Evolutionary conservation across 805 yeast genomes (phyloP).

Genomic region (Pichia nanzhaoensis): DNA sequence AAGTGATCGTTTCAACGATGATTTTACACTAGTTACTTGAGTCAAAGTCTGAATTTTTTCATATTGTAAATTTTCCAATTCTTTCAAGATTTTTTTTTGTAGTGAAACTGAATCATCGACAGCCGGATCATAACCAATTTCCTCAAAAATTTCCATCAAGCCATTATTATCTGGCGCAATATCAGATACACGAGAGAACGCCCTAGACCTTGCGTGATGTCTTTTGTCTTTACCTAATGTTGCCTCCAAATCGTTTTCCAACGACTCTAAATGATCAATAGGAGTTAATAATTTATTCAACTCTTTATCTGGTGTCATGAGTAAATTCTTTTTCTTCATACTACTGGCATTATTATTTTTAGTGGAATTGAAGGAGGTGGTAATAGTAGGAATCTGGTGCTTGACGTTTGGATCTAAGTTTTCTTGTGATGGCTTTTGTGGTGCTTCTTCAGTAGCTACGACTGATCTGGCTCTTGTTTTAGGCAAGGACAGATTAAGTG

Average conservation of each 20-base stretch:
- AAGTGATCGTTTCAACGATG: constrained; percentile 37
- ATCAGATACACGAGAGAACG: constrained; percentile 25
- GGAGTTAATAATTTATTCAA: not conserved
- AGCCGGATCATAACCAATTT: constrained; percentile 63
- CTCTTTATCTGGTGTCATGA: constrained; percentile 14
- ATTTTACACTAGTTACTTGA: constrained; percentile 33
- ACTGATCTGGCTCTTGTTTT: constrained; percentile 2
- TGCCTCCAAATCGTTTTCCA: constrained; percentile 5
- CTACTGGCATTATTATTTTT: not conserved
- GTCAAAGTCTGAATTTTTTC: constrained; percentile 52
- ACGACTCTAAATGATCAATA: constrained; percentile 4
- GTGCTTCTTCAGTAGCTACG: not conserved
- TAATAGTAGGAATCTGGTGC: constrained; percentile 1
- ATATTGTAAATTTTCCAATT: constrained; percentile 56
- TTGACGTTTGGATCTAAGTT: too few relatives aligned
- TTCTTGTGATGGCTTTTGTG: not conserved
- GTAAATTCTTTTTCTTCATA: not conserved
- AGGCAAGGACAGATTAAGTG: constrained; percentile 3
- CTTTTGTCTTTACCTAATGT: not conserved
- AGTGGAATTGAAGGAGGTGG: constrained; percentile 2
- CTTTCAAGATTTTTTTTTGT: constrained; percentile 49
- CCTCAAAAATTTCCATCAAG: constrained; percentile 64
- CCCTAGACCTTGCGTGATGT: constrained; percentile 23
- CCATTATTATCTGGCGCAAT: constrained; percentile 25
- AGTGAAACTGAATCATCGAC: constrained; percentile 56